phyloP scores from a whole-genome alignment of 208 protist genomes.

The Wallacemonas sp. region DNA sequence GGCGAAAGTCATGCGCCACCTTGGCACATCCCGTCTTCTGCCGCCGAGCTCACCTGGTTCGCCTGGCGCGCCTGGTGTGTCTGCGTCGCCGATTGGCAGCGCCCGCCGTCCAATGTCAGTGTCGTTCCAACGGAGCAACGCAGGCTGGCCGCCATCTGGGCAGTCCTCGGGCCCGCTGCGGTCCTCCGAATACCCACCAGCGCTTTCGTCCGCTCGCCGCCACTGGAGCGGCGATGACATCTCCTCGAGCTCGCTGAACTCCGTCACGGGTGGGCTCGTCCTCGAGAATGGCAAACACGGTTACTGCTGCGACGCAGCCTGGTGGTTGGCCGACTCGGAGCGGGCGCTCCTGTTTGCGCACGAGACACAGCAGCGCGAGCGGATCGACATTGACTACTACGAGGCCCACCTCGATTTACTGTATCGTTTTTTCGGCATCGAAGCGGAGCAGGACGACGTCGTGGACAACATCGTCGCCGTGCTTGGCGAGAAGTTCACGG shows the following conservation, averaged over 20 bases:
- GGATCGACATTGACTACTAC: slow-evolving; percentile 14
- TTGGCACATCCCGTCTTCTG: slow-evolving; percentile 4
- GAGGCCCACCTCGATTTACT: not conserved
- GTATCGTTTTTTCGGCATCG: slow-evolving; percentile 18
- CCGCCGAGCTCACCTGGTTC: not conserved
- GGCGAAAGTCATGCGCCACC: not conserved
- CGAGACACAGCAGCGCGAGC: slow-evolving; percentile 2
- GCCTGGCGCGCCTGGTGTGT: no score
- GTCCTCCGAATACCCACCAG: slow-evolving; percentile 5
- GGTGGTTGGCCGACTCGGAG: slow-evolving; percentile 20
- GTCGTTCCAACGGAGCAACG: not conserved
- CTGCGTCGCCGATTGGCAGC: no score
- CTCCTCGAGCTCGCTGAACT: slow-evolving; percentile 1
- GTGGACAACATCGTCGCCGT: slow-evolving; percentile 27
- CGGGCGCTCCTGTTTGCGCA: slow-evolving; percentile 5
- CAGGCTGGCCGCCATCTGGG: not conserved
- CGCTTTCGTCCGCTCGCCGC: slow-evolving; percentile 2
- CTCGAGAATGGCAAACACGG: not conserved
- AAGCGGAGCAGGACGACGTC: not conserved
- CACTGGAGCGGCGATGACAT: not conserved
- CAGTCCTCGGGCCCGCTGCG: slow-evolving; percentile 6
- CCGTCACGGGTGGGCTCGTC: not conserved
- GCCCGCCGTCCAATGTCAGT: not conserved
- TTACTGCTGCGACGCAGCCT: slow-evolving; percentile 14
- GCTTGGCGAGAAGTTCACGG: slow-evolving; percentile 40